Evolutionary conservation across 257 asterid genomes (phyloP), one percentile per base, ranked within the genome.

Genomic region (Dorcoceras hygrometricum): DNA sequence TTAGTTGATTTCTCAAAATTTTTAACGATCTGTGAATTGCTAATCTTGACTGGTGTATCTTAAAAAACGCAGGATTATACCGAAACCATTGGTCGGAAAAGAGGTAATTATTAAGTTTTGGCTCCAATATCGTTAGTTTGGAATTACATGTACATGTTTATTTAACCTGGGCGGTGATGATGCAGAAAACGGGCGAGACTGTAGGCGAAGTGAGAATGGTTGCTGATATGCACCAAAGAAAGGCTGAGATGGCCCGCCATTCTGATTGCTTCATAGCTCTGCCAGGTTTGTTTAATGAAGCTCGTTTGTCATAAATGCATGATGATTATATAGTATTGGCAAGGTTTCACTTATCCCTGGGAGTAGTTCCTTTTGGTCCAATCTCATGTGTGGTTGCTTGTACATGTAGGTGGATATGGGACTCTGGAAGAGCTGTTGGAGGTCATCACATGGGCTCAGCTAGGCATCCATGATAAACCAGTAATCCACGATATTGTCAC

Each of bases 231-330:
- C 96, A 89, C 73, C 82, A 86, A 73, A 84, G 96, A 19, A 89
- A 89, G 76, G 94, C 94, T 23, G 96, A 84, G 65, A 86, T 89
- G 94, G 85, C 88, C 25, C 76, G 80, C 61, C 78, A 79, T 56
- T 80, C 96, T 55, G 96, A 89, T 27, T 84, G 91, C 79, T 89
- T 89, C 77, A 84, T 89, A 2, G 96, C 96, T 61, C 78, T 88
- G 67, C 96, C 96, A 53, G 95, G 95, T 34, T 34, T 34, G 43
- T 11, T 34, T 8, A 29, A 29, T 29, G 3, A 2, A 34, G 14
- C 43, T 34, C 43, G 14, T 34, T 34, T 34, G 14, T 34, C 43
- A 3, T 34, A 8, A 3, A 34, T 34, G 3, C 43, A 34, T 34
- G 14, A 34, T 34, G 43, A 34, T 1, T 1, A 5, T 8, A 34